Evolutionary conservation across 192 early-diverging fungal species (phyloP).

Genomic region (Powellomyces hirtus): DNA sequence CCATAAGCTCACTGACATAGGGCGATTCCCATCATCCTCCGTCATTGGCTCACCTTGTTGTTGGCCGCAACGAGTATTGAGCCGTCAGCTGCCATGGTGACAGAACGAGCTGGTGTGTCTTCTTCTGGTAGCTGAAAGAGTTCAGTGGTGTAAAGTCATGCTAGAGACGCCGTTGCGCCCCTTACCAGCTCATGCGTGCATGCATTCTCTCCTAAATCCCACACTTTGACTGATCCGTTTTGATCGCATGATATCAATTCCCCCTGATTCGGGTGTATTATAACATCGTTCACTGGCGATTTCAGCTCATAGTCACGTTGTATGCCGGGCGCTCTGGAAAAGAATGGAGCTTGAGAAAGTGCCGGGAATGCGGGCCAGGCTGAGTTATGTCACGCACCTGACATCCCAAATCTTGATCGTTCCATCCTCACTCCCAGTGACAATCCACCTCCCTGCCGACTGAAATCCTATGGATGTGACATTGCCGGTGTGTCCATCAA

Average conservation of each 20-base stretch:
- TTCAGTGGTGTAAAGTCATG: too few species aligned
- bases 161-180: too few species aligned
- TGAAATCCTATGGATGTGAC: constrained; percentile 58
- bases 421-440: constrained; percentile 56
- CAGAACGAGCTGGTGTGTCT: constrained; percentile 75
- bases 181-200: constrained; percentile 58
- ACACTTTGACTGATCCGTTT: constrained; percentile 55
- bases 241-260: constrained; percentile 62
- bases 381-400: constrained; percentile 21
- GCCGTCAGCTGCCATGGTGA: constrained; percentile 80
- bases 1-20: too few species aligned
- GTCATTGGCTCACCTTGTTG: constrained; percentile 79
- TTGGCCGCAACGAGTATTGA: constrained; percentile 80
- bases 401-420: constrained; percentile 65
- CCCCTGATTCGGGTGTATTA: constrained; percentile 64
- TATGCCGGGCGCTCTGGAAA: constrained; percentile 50
- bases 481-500: constrained; percentile 59
- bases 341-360: background rate
- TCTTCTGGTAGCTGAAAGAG: constrained; percentile 65
- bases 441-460: constrained; percentile 58
- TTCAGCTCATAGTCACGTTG: constrained; percentile 61
- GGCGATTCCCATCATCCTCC: too few species aligned
- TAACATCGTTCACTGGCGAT: constrained; percentile 56
- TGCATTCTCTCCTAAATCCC: constrained; percentile 59
- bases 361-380: background rate